Percentiles rank a stretch among this genome's conserved stretches.
Evolutionary conservation across 345 rosid species (phyloP).

Genomic region (Citrus cavaleriei): DNA sequence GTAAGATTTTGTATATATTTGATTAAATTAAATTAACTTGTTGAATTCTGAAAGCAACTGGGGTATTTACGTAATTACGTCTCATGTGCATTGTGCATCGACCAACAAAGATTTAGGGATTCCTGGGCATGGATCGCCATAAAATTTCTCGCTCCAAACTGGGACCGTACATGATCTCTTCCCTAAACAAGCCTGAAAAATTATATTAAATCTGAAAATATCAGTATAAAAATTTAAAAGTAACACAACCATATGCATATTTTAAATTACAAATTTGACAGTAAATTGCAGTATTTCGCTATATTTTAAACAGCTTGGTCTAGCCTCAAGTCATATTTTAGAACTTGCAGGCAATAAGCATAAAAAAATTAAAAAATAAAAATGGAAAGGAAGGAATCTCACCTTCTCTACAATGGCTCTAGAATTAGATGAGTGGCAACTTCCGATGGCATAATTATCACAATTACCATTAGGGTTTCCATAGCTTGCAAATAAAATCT

Average conservation of each 20-base stretch:
- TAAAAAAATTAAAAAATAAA: no score
- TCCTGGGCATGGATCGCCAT: slow-evolving; percentile 50
- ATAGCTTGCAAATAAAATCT: slow-evolving; percentile 48
- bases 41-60: background rate
- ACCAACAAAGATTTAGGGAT: slow-evolving; percentile 47
- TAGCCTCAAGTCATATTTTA: no score
- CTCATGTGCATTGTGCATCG: slow-evolving; percentile 44
- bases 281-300: no score
- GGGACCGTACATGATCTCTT: slow-evolving; percentile 43
- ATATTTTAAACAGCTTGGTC: no score
- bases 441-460: slow-evolving; percentile 36
- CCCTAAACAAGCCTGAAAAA: slow-evolving; percentile 52
- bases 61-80: no score
- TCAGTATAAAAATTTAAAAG: background rate
- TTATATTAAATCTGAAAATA: background rate
- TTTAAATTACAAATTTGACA: no score
- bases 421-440: slow-evolving; percentile 46
- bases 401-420: slow-evolving; percentile 43
- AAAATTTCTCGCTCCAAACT: slow-evolving; percentile 34
- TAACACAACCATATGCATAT: no score
- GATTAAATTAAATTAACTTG: no score
- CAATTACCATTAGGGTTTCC: slow-evolving; percentile 54
- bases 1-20: no score
- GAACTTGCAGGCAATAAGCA: no score
- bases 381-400: background rate